These are phyloP conservation scores for Scleroderma citrinum DNA, from an alignment of 768 basidiomycete genomes.

Conservation along the genomic window DNA sequence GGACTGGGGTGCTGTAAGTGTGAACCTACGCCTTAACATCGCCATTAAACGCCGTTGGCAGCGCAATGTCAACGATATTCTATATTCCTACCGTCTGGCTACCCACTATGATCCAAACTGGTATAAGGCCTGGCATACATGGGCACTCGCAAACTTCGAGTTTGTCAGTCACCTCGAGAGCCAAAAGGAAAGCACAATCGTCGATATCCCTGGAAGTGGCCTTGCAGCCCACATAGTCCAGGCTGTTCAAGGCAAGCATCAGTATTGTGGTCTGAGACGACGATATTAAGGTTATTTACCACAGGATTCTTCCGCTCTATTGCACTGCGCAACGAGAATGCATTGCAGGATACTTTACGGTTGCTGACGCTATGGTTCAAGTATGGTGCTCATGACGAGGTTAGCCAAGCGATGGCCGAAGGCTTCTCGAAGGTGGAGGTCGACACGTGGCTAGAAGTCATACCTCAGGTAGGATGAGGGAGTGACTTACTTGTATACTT, in stretches of 20 bases:
- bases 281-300: constrained; percentile 5
- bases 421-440: constrained; percentile 89
- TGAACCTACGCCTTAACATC: neutral
- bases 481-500: neutral
- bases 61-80: constrained; percentile 76
- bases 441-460: constrained; percentile 98
- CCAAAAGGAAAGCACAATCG: constrained; percentile 47
- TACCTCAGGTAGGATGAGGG: constrained; percentile 71
- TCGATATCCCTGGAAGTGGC: constrained; percentile 53
- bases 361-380: constrained; percentile 98
- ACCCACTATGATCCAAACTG: constrained; percentile 91
- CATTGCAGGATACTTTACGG: constrained; percentile 90
- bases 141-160: constrained; percentile 95
- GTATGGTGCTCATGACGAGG: constrained; percentile 84
- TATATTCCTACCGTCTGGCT: constrained; percentile 79
- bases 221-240: constrained; percentile 84
- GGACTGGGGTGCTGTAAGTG: constrained; percentile 71
- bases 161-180: constrained; percentile 79
- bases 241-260: constrained; percentile 71
- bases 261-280: neutral
- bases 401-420: constrained; percentile 80
- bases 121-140: constrained; percentile 99
- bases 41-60: constrained; percentile 27
- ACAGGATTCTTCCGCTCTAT: constrained; percentile 95
- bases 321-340: constrained; percentile 80